A percentile compares a stretch with the other conserved stretches of the same genome.
These are phyloP conservation scores for Hypoxylon sp. DNA, from an alignment of 2,329 filamentous ascomycete genomes.

Conservation along the genomic window DNA sequence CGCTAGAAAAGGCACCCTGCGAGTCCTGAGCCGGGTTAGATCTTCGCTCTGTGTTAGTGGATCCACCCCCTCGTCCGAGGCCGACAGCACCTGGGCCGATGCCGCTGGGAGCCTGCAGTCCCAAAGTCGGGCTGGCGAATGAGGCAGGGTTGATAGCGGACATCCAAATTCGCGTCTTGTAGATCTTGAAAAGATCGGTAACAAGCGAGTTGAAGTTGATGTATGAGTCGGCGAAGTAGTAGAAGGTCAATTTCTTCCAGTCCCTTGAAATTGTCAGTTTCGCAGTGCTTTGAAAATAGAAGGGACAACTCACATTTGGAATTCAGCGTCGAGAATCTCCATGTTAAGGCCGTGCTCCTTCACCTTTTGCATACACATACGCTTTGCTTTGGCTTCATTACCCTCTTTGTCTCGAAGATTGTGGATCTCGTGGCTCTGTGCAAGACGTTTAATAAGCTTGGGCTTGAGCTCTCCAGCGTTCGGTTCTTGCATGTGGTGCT, in stretches of 20 bases:
- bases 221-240: conserved; percentile 97
- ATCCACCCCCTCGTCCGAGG: conserved; percentile 64
- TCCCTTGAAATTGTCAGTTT: conserved; percentile 73
- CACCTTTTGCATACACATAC: conserved; percentile 96
- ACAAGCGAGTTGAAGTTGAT: conserved; percentile 99
- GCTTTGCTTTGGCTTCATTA: conserved; percentile 96
- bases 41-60: conserved; percentile 64
- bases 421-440: conserved; percentile 90
- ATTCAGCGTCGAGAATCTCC: conserved; percentile 99
- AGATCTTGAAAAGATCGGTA: conserved; percentile 98
- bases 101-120: conserved; percentile 77
- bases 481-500: conserved; percentile 80
- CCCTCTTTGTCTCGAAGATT: conserved; percentile 95
- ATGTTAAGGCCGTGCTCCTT: conserved; percentile 94
- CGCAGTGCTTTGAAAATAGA: background rate
- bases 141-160: conserved; percentile 98
- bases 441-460: conserved; percentile 96
- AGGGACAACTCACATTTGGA: conserved; percentile 84
- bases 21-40: conserved; percentile 61
- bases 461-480: conserved; percentile 86
- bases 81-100: conserved; percentile 77
- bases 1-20: conserved; percentile 57
- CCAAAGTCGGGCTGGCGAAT: conserved; percentile 84
- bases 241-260: conserved; percentile 98
- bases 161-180: conserved; percentile 99